Evolutionary conservation across 805 yeast genomes (phyloP), one percentile per base, ranked within the genome.

Genomic region (Lipomyces sp.): DNA sequence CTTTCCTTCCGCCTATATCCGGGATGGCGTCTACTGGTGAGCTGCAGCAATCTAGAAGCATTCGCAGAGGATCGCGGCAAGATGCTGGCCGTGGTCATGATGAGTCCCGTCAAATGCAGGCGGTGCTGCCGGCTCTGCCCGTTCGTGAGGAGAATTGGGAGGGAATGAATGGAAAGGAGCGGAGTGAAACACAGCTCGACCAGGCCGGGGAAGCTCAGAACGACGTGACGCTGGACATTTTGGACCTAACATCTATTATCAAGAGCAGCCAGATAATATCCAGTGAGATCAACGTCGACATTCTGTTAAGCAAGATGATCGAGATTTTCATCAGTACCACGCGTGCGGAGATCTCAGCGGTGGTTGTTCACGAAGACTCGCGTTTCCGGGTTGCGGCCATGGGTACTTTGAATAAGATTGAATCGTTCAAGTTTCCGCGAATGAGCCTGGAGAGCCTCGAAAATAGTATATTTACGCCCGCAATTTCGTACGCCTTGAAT

Each of bases 231-330:
- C 44, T 59, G 11, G 62, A 59, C 31, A 55, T 58, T 23, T 48
- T 59, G 14, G 62, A 59, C 43, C 34, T 59, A 42, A 51, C 55
- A 23, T 59, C 62, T 24, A 50, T 59, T 19, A 58, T 59, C 35
- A 51, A 48, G 45, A 55, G 58, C 36, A 42, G 61, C 28, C 62
- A 58, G 24, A 46, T 55, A 13, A 45, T 59, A 5, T 53, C 62
- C 18, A 58, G 61, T 32, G 62, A 59, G 47, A 55, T 58, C 28
- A 52, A 58, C 23, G 47, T 58, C 33, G 58, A 55, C 14, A 55
- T 48, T 4, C 36, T 59, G 23, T 36, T 57, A 3, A 35, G 40
- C 16, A 57, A 55, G 42, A 55, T 59, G 55, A 55, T 57, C 37
- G 57, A 51, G 43, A 51, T 58, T 18, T 51, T 59, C 33, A 45